A percentile compares a stretch with the other conserved stretches of the same genome.
Conservation (phyloP, 805 yeast species). For the Barnettozyma populi region DNA sequence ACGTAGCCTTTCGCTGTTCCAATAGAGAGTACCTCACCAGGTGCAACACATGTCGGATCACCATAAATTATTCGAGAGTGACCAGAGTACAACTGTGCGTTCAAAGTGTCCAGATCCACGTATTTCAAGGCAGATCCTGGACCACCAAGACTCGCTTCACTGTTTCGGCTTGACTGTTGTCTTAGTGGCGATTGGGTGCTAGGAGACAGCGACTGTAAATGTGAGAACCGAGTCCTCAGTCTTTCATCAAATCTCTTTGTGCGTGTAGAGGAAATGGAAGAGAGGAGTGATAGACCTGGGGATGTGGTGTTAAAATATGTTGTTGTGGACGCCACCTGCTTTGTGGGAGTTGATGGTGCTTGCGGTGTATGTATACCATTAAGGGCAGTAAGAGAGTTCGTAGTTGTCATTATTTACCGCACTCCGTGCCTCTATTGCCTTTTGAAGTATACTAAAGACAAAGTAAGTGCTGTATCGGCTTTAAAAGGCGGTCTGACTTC, state of each 20-base stretch:
- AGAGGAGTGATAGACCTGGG: constrained; percentile 7
- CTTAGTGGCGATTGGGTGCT: background rate
- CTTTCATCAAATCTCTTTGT: constrained; percentile 9
- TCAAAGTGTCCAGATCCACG: constrained; percentile 36
- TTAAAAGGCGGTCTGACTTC: background rate
- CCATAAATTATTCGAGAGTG: constrained; percentile 39
- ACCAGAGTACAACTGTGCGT: constrained; percentile 31
- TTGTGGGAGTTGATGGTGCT: constrained; percentile 5
- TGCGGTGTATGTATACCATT: background rate
- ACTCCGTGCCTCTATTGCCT: background rate
- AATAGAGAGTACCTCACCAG: constrained; percentile 45
- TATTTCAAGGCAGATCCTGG: constrained; percentile 23
- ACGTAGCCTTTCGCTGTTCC: constrained; percentile 70
- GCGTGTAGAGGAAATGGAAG: constrained; percentile 6
- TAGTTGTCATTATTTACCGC: background rate
- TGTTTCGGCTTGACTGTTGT: background rate
- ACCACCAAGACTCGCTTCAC: background rate
- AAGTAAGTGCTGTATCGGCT: background rate
- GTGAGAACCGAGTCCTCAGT: constrained; percentile 5
- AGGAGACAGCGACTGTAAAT: background rate
- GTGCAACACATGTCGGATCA: constrained; percentile 40
- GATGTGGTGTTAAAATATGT: constrained; percentile 2
- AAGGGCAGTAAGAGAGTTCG: background rate
- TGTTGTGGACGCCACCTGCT: background rate
- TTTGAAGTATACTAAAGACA: background rate